These are phyloP conservation scores for Oryza glaberrima DNA, from an alignment of 176 grass and related monocot species.

Conservation along the genomic window DNA sequence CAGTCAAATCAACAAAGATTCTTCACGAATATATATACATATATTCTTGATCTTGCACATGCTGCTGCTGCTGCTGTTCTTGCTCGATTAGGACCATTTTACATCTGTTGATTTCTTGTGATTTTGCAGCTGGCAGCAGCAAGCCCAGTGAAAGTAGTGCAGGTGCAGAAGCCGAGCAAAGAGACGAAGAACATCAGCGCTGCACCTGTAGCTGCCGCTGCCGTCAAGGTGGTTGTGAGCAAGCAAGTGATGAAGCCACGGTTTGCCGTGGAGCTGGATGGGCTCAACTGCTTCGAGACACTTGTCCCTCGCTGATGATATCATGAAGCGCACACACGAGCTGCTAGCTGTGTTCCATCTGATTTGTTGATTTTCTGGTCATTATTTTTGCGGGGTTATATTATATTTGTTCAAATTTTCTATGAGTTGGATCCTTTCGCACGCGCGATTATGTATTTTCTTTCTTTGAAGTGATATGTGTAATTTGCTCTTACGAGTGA, in stretches of 20 bases:
- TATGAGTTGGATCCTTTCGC: neutral
- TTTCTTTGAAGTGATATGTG: neutral
- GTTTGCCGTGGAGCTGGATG: conserved; percentile 64
- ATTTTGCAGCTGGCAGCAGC: conserved; percentile 17
- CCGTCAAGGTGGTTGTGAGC: neutral
- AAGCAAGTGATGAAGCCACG: conserved; percentile 36
- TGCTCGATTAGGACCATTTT: neutral
- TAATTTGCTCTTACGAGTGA: neutral
- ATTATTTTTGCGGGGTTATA: neutral
- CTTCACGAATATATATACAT: too few relatives aligned
- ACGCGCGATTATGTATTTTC: neutral
- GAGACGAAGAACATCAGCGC: neutral
- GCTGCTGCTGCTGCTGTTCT: neutral
- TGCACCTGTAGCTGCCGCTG: neutral
- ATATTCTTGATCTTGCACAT: too few relatives aligned
- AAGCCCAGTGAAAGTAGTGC: neutral
- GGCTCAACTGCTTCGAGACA: conserved; percentile 73
- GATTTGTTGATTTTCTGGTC: neutral
- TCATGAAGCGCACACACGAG: neutral
- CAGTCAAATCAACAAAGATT: too few relatives aligned
- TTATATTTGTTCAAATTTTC: neutral
- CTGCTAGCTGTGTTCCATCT: neutral
- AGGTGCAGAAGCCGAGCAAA: conserved; percentile 19
- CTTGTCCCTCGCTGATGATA: conserved; percentile 34
- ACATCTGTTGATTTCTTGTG: neutral